These are phyloP conservation scores for Byssochlamys sp. DNA, from an alignment of 2,329 filamentous ascomycete genomes.

Conservation along the genomic window DNA sequence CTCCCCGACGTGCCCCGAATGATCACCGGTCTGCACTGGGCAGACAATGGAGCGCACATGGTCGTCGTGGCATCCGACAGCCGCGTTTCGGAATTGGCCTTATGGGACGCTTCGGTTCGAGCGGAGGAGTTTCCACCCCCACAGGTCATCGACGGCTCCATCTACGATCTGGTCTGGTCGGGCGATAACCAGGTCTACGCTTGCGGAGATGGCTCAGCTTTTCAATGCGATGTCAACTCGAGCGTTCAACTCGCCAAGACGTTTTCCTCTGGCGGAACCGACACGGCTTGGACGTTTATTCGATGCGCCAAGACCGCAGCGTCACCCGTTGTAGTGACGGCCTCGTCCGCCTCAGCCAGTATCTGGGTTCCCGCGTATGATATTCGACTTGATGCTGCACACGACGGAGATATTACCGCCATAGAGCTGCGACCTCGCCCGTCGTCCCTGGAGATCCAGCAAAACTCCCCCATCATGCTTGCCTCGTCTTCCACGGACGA, in stretches of 20 bases:
- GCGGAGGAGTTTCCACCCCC: slow-evolving; percentile 29
- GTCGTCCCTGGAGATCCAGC: slow-evolving; percentile 15
- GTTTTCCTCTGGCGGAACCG: slow-evolving; percentile 19
- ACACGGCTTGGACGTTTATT: slow-evolving; percentile 34
- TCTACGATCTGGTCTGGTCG: slow-evolving; percentile 37
- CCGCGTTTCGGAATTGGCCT: slow-evolving; percentile 31
- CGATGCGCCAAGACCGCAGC: slow-evolving; percentile 21
- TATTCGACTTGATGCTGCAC: slow-evolving; percentile 28
- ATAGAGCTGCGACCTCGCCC: slow-evolving; percentile 33
- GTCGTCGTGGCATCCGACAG: slow-evolving; percentile 36
- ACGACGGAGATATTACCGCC: slow-evolving; percentile 35
- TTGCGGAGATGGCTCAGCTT: slow-evolving; percentile 31
- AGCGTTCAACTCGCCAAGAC: slow-evolving; percentile 29
- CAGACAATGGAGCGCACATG: slow-evolving; percentile 28
- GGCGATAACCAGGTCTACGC: slow-evolving; percentile 28
- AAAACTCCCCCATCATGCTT: slow-evolving; percentile 23
- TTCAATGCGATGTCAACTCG: slow-evolving; percentile 30
- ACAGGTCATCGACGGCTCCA: slow-evolving; percentile 26
- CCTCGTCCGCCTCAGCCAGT: slow-evolving; percentile 27
- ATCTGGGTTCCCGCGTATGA: slow-evolving; percentile 40
- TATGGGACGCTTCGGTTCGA: slow-evolving; percentile 34
- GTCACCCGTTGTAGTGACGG: slow-evolving; percentile 29
- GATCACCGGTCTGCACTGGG: slow-evolving; percentile 37
- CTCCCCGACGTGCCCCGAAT: slow-evolving; percentile 36
- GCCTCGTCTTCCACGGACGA: slow-evolving; percentile 38